Percentiles rank a stretch among this genome's conserved stretches.
These are phyloP conservation scores for Onygenales sp. DNA, from an alignment of 2,329 filamentous ascomycete genomes.

Conservation along the genomic window DNA sequence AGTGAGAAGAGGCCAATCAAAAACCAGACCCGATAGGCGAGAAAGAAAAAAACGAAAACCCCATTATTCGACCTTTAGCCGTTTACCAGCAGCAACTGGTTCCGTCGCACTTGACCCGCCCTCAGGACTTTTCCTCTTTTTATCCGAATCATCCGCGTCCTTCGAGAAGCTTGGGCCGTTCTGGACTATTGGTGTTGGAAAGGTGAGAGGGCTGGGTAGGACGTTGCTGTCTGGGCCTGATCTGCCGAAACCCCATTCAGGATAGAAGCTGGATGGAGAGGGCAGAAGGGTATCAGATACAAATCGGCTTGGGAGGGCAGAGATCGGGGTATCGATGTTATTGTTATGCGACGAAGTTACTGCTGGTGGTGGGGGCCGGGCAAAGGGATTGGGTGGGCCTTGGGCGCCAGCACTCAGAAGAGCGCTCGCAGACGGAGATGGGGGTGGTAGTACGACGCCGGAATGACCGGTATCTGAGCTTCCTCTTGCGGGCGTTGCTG, in stretches of 20 bases:
- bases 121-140: constrained; percentile 37
- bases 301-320: constrained; percentile 83
- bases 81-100: constrained; percentile 20
- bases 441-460: constrained; percentile 77
- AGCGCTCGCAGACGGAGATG: constrained; percentile 78
- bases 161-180: constrained; percentile 31
- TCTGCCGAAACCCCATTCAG: constrained; percentile 70
- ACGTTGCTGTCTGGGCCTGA: constrained; percentile 66
- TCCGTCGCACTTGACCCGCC: constrained; percentile 22
- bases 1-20: too few species aligned
- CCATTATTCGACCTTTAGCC: constrained; percentile 23
- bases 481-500: constrained; percentile 48
- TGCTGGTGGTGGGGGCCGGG: constrained; percentile 67
- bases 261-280: constrained; percentile 85
- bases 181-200: constrained; percentile 62
- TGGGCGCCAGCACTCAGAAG: constrained; percentile 83
- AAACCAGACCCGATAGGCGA: not conserved
- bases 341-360: constrained; percentile 25
- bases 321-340: constrained; percentile 69
- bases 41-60: not conserved
- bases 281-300: constrained; percentile 80
- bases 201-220: constrained; percentile 83
- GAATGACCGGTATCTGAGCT: constrained; percentile 49
- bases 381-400: constrained; percentile 92
- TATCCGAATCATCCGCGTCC: constrained; percentile 33